Conservation (phyloP, 306 rosid species). For the Lathyrus oleraceus region DNA sequence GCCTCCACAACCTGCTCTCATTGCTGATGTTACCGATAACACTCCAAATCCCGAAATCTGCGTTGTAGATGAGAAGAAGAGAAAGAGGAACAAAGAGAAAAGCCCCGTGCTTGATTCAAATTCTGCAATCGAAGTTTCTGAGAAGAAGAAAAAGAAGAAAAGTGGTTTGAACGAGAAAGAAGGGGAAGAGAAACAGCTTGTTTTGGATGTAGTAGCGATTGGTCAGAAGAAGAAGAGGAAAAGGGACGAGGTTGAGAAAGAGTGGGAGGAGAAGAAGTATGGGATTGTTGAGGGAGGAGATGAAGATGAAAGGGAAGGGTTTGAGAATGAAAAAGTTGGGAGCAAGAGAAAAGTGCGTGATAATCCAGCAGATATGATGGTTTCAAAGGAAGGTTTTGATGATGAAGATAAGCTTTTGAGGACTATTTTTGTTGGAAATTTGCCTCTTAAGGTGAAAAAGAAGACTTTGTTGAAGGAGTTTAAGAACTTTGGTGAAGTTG, state of each 20-base stretch:
- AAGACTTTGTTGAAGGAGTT: conserved; percentile 75
- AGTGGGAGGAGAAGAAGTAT: conserved; percentile 74
- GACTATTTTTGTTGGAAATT: conserved; percentile 91
- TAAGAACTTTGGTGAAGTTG: conserved; percentile 80
- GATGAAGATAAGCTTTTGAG: conserved; percentile 85
- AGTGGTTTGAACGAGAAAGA: conserved; percentile 11
- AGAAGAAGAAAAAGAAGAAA: conserved; percentile 48
- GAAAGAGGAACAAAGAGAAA: conserved; percentile 47
- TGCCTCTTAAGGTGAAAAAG: conserved; percentile 76
- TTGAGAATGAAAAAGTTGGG: conserved; percentile 52
- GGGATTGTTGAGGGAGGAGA: conserved; percentile 44
- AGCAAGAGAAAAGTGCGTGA: conserved; percentile 76
- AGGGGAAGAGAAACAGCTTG: background rate
- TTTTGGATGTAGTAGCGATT: conserved; percentile 7
- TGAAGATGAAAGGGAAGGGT: conserved; percentile 34
- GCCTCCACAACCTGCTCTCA: conserved; percentile 30
- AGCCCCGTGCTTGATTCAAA: conserved; percentile 5
- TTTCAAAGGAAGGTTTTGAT: conserved; percentile 80
- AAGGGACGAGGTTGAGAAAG: conserved; percentile 82
- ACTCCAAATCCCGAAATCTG: conserved; percentile 1
- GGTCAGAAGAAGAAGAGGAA: conserved; percentile 67
- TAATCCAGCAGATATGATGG: conserved; percentile 69
- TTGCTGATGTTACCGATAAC: conserved; percentile 5
- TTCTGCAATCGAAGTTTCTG: conserved; percentile 37
- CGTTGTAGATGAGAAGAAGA: conserved; percentile 38